A percentile compares a stretch with the other conserved stretches of the same genome.
Conservation (phyloP, 1,284 basidiomycete species). For the Microbotryum violaceum region DNA sequence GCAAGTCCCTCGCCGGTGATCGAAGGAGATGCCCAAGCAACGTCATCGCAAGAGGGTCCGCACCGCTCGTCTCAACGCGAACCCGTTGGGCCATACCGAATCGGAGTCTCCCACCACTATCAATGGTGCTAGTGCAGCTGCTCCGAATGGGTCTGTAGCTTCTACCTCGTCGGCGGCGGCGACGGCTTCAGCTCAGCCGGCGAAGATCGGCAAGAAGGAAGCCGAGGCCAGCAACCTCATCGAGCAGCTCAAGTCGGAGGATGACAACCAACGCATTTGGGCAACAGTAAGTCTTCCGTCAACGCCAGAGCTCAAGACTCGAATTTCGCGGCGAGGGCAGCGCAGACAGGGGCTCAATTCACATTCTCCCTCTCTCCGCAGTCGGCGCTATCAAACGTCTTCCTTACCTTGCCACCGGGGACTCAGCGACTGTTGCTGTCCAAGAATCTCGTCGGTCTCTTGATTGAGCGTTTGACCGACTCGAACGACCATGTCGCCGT, state of each 20-base stretch:
- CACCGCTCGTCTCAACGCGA: slow-evolving; percentile 16
- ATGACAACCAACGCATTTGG: slow-evolving; percentile 20
- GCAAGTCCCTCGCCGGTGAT: too few relatives aligned
- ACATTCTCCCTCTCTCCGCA: background rate
- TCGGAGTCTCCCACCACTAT: background rate
- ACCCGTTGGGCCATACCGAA: background rate
- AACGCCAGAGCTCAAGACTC: too few relatives aligned
- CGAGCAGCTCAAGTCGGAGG: slow-evolving; percentile 19
- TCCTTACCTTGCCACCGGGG: slow-evolving; percentile 23
- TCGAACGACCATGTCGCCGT: slow-evolving; percentile 75
- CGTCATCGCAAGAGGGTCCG: slow-evolving; percentile 27
- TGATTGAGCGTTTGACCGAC: slow-evolving; percentile 76
- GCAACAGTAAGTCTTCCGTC: slow-evolving; percentile 12
- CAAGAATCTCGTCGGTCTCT: slow-evolving; percentile 75
- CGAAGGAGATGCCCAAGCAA: too few relatives aligned
- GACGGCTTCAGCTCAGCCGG: background rate
- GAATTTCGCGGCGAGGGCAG: background rate
- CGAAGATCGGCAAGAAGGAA: slow-evolving; percentile 24
- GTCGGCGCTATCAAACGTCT: slow-evolving; percentile 19
- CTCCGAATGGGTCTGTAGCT: background rate
- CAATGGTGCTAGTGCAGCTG: slow-evolving; percentile 1
- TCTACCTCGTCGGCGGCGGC: background rate
- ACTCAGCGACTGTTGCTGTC: slow-evolving; percentile 79
- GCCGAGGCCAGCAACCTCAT: slow-evolving; percentile 19
- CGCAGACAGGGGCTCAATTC: background rate